Evolutionary conservation across 169 alveolate genomes (phyloP), one percentile per base, ranked within the genome.

Genomic region (Eimeria maxima): DNA sequence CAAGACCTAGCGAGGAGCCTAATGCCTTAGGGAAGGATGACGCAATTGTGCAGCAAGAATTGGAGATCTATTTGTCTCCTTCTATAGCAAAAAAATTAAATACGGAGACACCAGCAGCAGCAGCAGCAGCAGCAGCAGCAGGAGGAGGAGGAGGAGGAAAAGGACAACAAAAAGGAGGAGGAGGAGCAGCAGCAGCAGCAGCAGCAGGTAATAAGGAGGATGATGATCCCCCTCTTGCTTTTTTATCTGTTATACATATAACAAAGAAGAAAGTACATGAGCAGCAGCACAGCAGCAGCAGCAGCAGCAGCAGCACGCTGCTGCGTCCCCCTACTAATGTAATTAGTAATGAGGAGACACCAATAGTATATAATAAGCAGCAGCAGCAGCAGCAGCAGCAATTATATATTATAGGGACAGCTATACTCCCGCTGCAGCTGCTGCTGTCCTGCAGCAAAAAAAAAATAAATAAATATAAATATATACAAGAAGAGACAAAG

Each of bases 11-110:
- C 84, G 57, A 14, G 74, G 53, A 50, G 50, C 20, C 16, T 42
- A 63, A 63, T 42, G 86, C 95, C 3, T 5, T 89, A 22, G 83
- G 95, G 10, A 86, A 63, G 87, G 95, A 89, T 38, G 95, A 89
- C 11, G 95, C 95, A n/a, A 84, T 67, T 1, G 84, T 89, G 60
- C 84, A 89, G 47, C 95, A 90, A 42, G 90, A 45, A 3, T 20
- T 90, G 6, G 67, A 13, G 3, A 1, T 71, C 4, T 57, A 47
- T 42, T 6, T 90, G 27, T 55, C 87, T 24, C 24, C 74, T 45
- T 8, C 27, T 2, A 22, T 33, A 20, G 57, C 84, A 6, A 7
- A 29, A 20, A 44, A 27, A 63, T 20, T 8, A n/a, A 45, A 13
- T 4, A 47, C 53, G 67, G 67, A 57, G 67, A 57, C 67, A 57